Evolutionary conservation across 129 eudicot genomes (phyloP), one percentile per base, ranked within the genome.

Genomic region (Dittrichia graveolens): DNA sequence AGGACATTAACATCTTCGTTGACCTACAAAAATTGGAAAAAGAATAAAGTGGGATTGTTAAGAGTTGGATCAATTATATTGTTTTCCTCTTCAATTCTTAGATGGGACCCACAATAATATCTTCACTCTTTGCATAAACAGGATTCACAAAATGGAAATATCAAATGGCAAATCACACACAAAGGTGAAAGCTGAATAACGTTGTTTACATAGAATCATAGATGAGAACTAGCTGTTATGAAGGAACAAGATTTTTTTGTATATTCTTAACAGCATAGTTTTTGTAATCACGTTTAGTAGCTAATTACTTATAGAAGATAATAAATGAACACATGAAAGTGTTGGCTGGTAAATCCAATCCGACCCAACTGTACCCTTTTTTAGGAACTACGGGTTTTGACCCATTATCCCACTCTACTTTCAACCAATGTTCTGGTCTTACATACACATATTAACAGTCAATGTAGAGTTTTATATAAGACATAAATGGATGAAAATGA

Each of bases 1-100:
- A 79, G 6, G 90, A 68, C 74, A 70, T 76, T 37, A 88, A 61
- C 81, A 91, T 79, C 69, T 83, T 82, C 3, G 81, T 83, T 65
- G 83, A 88, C 89, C 99, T 95, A 81, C 60, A 81, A 45, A 13
- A 57, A 72, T 74, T 57, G 58, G 14, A 68, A 41, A 60, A 49
- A 24, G 47, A 14, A 60, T 5, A 13, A 61, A 16, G 42, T 7
- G 9, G 2, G 5, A 4, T 42, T 8, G 37, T 49, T 71, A 34
- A 52, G 19, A 15, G 78, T 49, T 74, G 40, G 71, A 24, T 63
- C n/a, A 10, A 7, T 53, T 39, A 12, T 50, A 18, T n/a, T 50
- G 10, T 63, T 74, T 74, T 9, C 0, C 60, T 24, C 2, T 13
- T 34, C 19, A 3, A 39, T 69, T 41, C 35, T 58, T 58, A 58